Conservation (phyloP, 2,329 filamentous ascomycete genomes). For the Zasmidium angulare region DNA sequence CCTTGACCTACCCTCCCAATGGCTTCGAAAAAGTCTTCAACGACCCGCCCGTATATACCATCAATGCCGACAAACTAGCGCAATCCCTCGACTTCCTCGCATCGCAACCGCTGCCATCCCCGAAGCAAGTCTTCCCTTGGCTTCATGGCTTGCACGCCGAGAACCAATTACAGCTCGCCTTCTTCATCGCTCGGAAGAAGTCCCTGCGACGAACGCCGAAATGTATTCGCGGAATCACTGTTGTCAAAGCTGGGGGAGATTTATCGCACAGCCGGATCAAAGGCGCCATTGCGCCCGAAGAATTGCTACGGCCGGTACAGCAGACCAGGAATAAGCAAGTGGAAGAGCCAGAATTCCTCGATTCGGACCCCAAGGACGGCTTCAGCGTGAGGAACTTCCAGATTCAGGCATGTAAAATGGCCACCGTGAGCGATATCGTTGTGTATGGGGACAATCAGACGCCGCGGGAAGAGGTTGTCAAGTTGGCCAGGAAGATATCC, state of each 20-base stretch:
- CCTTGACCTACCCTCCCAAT: conserved; percentile 73
- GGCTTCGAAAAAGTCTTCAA: conserved; percentile 58
- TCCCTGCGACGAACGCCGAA: conserved; percentile 68
- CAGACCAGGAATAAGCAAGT: conserved; percentile 27
- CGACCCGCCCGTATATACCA: conserved; percentile 66
- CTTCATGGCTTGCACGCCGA: conserved; percentile 86
- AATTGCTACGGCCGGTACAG: conserved; percentile 62
- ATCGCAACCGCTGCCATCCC: conserved; percentile 77
- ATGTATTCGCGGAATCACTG: conserved; percentile 75
- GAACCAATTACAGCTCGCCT: conserved; percentile 85
- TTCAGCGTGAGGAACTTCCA: conserved; percentile 98
- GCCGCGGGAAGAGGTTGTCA: conserved; percentile 63
- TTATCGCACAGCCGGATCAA: conserved; percentile 74
- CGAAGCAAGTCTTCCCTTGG: conserved; percentile 92
- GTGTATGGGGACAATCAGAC: conserved; percentile 77
- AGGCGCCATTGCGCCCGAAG: conserved; percentile 78
- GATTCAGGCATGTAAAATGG: conserved; percentile 87
- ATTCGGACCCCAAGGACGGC: conserved; percentile 81
- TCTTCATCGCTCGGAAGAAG: conserved; percentile 78
- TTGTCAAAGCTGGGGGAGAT: conserved; percentile 88
- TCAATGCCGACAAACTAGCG: conserved; percentile 67
- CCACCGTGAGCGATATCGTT: conserved; percentile 85
- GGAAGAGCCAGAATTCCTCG: conserved; percentile 66
- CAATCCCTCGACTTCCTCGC: conserved; percentile 74
- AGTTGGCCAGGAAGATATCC: conserved; percentile 64